These are phyloP conservation scores for Fusarium nygamai DNA, from an alignment of 2,329 filamentous ascomycete species.

Conservation along the genomic window DNA sequence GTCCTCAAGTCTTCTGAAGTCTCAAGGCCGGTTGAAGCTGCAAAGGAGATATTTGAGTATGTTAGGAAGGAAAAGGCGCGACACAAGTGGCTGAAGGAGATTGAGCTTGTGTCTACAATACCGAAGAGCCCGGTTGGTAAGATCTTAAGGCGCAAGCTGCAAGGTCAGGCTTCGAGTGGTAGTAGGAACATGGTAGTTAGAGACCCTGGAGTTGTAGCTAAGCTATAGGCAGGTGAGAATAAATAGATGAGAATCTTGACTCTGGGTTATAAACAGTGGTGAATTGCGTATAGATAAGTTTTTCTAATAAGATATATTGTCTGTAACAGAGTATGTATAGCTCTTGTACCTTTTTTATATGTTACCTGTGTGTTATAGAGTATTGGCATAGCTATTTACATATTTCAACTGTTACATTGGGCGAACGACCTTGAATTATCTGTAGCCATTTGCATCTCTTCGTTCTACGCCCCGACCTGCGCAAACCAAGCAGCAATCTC, in stretches of 20 bases:
- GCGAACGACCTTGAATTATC: background rate
- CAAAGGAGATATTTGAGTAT: background rate
- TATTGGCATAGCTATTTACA: background rate
- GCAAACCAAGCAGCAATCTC: background rate
- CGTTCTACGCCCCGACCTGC: rapidly evolving
- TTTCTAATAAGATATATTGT: too few species aligned
- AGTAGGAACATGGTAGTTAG: background rate
- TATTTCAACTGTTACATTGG: rapidly evolving
- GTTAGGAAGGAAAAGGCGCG: background rate
- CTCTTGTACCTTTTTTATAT: too few species aligned
- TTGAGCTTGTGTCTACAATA: conserved; percentile 3
- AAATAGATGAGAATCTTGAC: rapidly evolving
- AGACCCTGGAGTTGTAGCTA: background rate
- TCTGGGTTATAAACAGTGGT: too few species aligned
- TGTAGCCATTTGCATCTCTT: background rate
- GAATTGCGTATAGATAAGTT: too few species aligned
- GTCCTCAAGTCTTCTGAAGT: background rate
- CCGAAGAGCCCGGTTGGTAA: conserved; percentile 5
- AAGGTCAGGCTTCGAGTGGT: rapidly evolving
- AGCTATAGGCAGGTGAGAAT: background rate
- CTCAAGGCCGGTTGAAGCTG: background rate
- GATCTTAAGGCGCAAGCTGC: background rate
- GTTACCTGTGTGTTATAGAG: rapidly evolving
- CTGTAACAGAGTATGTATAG: background rate
- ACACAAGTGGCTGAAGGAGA: conserved; percentile 5